phyloP scores from a whole-genome alignment of 1,284 basidiomycete genomes.

The Athelia psychrophila region DNA sequence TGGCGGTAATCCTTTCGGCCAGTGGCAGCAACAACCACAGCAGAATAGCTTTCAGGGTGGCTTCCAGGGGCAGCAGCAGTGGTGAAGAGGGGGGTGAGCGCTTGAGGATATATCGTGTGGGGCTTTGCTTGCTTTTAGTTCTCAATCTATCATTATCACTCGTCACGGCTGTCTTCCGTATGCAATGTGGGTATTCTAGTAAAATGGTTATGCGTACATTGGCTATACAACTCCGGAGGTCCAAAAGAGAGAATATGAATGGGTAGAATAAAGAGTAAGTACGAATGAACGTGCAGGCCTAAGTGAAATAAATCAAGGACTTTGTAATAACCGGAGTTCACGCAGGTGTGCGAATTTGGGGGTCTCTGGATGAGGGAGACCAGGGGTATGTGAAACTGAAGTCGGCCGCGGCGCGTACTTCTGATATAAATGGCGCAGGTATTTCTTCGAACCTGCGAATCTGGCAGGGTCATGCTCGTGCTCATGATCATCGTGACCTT shows the following conservation, averaged over 20 bases:
- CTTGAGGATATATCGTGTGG: neutral
- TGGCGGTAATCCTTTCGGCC: constrained; percentile 1
- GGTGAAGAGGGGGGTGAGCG: neutral
- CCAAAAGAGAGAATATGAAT: neutral
- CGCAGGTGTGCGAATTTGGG: no score
- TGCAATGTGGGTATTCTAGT: neutral
- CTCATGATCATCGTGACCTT: neutral
- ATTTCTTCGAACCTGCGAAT: neutral
- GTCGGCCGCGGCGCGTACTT: neutral
- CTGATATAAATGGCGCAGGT: neutral
- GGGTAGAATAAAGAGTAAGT: neutral
- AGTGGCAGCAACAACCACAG: constrained; percentile 1
- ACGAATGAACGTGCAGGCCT: neutral
- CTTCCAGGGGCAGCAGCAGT: neutral
- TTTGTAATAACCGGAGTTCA: no score
- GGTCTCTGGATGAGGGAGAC: no score
- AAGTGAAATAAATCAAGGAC: neutral
- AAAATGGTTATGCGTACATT: neutral
- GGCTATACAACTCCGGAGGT: no score
- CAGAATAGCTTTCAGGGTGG: neutral
- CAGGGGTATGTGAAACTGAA: neutral
- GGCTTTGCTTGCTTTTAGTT: neutral
- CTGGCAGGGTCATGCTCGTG: neutral
- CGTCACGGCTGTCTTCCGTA: no score
- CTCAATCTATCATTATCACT: no score